Evolutionary conservation across 139 green algal genomes (phyloP).

Genomic region (Limnomonas spitsbergensis): DNA sequence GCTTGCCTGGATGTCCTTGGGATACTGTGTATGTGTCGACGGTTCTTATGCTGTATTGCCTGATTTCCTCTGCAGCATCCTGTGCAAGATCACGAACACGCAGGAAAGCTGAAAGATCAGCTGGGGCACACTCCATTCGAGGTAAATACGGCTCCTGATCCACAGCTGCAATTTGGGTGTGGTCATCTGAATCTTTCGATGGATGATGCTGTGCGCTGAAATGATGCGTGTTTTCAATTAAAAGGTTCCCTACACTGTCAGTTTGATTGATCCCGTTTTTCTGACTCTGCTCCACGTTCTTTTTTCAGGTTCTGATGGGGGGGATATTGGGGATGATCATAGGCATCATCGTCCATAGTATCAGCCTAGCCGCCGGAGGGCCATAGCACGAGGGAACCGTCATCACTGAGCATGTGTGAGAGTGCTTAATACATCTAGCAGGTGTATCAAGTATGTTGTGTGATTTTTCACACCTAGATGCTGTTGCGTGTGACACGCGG

Average conservation of each 20-base stretch:
- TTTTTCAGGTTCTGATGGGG: background rate
- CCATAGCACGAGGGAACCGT: too few relatives aligned
- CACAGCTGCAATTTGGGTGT: background rate
- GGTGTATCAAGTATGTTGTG: too few relatives aligned
- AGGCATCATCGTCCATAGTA: background rate
- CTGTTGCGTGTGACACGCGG: too few relatives aligned
- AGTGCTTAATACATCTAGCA: too few relatives aligned
- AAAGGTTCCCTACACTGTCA: background rate
- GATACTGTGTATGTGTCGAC: too few relatives aligned
- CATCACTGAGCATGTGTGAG: too few relatives aligned
- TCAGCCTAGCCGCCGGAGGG: background rate
- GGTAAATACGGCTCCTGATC: too few relatives aligned
- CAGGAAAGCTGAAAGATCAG: constrained; percentile 55
- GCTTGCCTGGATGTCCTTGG: too few relatives aligned
- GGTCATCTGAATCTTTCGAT: background rate
- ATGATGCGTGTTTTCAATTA: background rate
- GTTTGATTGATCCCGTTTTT: background rate
- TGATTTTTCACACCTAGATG: too few relatives aligned
- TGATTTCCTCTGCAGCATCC: too few relatives aligned
- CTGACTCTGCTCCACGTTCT: background rate
- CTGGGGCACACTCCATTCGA: constrained; percentile 80
- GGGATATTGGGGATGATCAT: background rate
- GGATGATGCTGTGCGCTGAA: background rate
- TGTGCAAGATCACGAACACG: constrained; percentile 23
- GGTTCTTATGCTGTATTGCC: too few relatives aligned